Percentiles rank a stretch among this genome's conserved stretches.
These are phyloP conservation scores for Arthrobotrys conoides DNA, from an alignment of 2,329 filamentous ascomycete species.

Conservation along the genomic window DNA sequence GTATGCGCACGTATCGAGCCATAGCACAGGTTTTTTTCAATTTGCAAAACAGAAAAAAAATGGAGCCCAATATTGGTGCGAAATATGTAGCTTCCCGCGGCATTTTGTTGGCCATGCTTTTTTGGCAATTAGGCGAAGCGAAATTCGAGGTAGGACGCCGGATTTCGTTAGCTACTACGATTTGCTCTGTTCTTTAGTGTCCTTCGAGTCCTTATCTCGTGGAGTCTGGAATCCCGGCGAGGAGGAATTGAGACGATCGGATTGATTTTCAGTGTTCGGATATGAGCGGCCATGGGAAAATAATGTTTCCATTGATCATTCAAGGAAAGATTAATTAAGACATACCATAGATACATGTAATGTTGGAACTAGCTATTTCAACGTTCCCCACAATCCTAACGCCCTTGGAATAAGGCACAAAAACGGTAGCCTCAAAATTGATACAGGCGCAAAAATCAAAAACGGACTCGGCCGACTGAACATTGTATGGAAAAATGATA, in stretches of 20 bases:
- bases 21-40: slow-evolving; percentile 4
- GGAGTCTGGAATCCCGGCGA: not conserved
- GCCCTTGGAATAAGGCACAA: not conserved
- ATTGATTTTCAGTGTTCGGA: not conserved
- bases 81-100: slow-evolving; percentile 23
- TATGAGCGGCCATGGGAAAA: not conserved
- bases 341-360: not conserved
- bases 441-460: too few species aligned
- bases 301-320: not conserved
- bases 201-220: not conserved
- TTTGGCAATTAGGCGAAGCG: not conserved
- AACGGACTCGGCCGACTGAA: too few species aligned
- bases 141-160: slow-evolving; percentile 7
- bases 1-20: not conserved
- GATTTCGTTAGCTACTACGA: slow-evolving; percentile 16
- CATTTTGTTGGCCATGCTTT: slow-evolving; percentile 20
- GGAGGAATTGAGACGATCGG: not conserved
- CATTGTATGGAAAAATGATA: not conserved
- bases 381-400: slow-evolving; percentile 2
- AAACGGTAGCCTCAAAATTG: not conserved
- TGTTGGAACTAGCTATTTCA: not conserved
- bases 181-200: not conserved
- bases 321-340: not conserved
- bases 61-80: not conserved
- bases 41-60: too few species aligned